These are phyloP conservation scores for Lachnellula arida DNA, from an alignment of 2,329 filamentous ascomycete species.

Conservation along the genomic window DNA sequence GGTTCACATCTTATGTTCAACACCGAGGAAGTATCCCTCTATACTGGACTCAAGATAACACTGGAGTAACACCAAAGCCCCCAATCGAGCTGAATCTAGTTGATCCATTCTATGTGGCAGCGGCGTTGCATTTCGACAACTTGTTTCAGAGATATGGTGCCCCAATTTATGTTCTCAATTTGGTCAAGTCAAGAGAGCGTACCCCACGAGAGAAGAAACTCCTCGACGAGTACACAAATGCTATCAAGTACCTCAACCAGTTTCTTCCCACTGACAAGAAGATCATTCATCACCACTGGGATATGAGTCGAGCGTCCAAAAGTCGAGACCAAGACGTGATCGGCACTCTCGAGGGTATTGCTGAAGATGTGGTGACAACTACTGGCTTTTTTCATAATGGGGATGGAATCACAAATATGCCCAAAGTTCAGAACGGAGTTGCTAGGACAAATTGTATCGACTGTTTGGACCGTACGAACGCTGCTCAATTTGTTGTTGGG, in stretches of 20 bases:
- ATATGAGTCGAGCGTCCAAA: conserved; percentile 96
- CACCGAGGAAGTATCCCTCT: conserved; percentile 95
- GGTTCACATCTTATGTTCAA: conserved; percentile 94
- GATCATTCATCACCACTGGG: conserved; percentile 92
- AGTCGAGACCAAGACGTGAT: conserved; percentile 91
- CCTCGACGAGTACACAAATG: conserved; percentile 78
- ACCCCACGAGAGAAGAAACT: conserved; percentile 90
- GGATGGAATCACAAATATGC: conserved; percentile 58
- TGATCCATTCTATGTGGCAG: conserved; percentile 91
- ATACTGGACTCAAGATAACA: conserved; percentile 96
- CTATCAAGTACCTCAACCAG: conserved; percentile 89
- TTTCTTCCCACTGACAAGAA: conserved; percentile 79
- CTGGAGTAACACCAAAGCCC: conserved; percentile 91
- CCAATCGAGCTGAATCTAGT: conserved; percentile 94
- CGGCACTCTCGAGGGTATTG: conserved; percentile 81
- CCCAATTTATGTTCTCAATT: conserved; percentile 84
- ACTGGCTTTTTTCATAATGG: conserved; percentile 97
- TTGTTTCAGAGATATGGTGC: conserved; percentile 90
- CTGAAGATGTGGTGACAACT: conserved; percentile 75
- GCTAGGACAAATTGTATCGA: conserved; percentile 97
- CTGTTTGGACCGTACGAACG: conserved; percentile 94
- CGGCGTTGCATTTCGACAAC: conserved; percentile 91
- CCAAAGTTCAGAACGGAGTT: conserved; percentile 81
- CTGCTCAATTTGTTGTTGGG: conserved; percentile 95
- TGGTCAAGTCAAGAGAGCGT: conserved; percentile 85